Evolutionary conservation across 345 rosid species (phyloP).

Genomic region (Clausena lansium): DNA sequence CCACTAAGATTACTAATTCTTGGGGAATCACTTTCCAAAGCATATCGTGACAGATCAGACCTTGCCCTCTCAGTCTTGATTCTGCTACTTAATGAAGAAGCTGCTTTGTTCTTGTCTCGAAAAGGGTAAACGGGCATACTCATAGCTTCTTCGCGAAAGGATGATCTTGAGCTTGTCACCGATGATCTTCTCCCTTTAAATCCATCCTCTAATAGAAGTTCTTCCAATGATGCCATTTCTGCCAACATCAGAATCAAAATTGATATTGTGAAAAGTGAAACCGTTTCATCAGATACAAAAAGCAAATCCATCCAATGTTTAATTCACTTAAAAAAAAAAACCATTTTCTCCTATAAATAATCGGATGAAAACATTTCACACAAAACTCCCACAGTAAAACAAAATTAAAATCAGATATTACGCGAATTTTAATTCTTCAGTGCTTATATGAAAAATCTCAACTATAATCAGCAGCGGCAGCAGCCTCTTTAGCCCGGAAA

Average conservation of each 20-base stretch:
- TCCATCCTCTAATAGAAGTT: slow-evolving; percentile 66
- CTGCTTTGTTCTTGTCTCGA: slow-evolving; percentile 17
- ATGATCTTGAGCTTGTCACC: slow-evolving; percentile 32
- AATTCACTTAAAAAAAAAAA: not conserved
- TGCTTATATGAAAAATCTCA: not conserved
- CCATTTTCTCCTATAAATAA: not conserved
- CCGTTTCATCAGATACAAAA: not conserved
- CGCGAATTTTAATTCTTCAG: not conserved
- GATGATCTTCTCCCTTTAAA: slow-evolving; percentile 47
- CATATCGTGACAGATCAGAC: slow-evolving; percentile 34
- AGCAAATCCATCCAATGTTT: not conserved
- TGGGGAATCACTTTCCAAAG: slow-evolving; percentile 27
- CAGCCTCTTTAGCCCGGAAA: not conserved
- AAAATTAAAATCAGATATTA: not conserved
- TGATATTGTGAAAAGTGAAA: not conserved
- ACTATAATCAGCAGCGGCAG: not conserved
- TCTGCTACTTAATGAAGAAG: slow-evolving; percentile 29
- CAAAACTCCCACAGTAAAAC: too few species aligned
- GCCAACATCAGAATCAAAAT: not conserved
- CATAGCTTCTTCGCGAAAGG: slow-evolving; percentile 30
- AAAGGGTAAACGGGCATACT: slow-evolving; percentile 19
- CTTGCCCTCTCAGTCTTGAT: slow-evolving; percentile 36
- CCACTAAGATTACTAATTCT: slow-evolving; percentile 16
- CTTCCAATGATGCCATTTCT: slow-evolving; percentile 55
- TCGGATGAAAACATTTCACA: not conserved